These are phyloP conservation scores for Hymenoscyphus occultus DNA, from an alignment of 2,329 filamentous ascomycete genomes.

Conservation along the genomic window DNA sequence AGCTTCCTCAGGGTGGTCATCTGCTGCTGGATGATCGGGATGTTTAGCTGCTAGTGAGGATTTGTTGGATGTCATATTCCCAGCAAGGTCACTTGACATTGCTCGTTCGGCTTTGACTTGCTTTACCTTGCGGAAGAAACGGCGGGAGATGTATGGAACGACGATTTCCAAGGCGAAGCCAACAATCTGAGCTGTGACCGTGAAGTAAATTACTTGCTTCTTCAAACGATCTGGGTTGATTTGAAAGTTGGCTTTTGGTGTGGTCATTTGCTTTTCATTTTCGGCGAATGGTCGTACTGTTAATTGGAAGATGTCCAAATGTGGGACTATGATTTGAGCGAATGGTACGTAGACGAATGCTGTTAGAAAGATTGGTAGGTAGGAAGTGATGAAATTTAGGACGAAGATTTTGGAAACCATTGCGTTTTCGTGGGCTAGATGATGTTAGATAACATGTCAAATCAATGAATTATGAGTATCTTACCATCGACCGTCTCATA, in stretches of 20 bases:
- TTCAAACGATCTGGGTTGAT: constrained; percentile 82
- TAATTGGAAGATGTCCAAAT: constrained; percentile 76
- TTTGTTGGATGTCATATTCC: constrained; percentile 43
- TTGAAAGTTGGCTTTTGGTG: constrained; percentile 61
- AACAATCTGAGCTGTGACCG: constrained; percentile 88
- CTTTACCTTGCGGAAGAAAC: constrained; percentile 74
- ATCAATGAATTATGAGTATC: constrained; percentile 9
- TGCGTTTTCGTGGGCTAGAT: constrained; percentile 70
- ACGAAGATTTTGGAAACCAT: constrained; percentile 93
- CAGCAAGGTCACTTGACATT: constrained; percentile 26
- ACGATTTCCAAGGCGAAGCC: constrained; percentile 82
- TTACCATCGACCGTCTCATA: constrained; percentile 78
- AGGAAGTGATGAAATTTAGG: constrained; percentile 94
- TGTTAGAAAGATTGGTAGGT: constrained; percentile 86
- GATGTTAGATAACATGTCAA: constrained; percentile 14
- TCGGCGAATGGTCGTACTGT: constrained; percentile 73
- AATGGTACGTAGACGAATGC: constrained; percentile 96
- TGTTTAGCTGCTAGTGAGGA: constrained; percentile 41
- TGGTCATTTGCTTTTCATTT: constrained; percentile 65
- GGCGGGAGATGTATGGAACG: constrained; percentile 80
- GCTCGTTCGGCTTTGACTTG: constrained; percentile 62
- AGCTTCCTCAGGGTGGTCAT: constrained; percentile 74
- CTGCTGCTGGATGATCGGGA: constrained; percentile 44
- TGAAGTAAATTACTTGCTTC: constrained; percentile 94
- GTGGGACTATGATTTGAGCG: constrained; percentile 76